Evolutionary conservation across 2,329 filamentous ascomycete genomes (phyloP).

Genomic region (Calonectria ilicicola): DNA sequence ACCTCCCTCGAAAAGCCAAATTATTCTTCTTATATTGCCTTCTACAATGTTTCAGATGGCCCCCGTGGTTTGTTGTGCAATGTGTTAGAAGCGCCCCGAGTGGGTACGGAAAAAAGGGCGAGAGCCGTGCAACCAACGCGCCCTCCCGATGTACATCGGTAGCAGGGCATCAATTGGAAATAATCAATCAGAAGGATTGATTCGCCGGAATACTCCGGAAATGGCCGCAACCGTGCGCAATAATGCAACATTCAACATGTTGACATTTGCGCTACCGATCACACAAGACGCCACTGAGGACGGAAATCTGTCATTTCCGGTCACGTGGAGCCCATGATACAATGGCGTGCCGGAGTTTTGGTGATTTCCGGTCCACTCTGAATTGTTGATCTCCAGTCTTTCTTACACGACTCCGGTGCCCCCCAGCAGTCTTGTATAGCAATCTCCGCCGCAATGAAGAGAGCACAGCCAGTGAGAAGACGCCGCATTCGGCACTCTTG

Average conservation of each 20-base stretch:
- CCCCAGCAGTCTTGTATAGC: background rate
- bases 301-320: background rate
- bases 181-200: background rate
- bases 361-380: slow-evolving; percentile 11
- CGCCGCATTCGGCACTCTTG: slow-evolving; percentile 37
- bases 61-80: background rate
- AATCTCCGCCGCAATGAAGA: background rate
- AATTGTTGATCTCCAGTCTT: background rate
- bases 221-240: background rate
- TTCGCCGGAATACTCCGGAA: background rate
- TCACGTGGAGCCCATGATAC: background rate
- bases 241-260: background rate
- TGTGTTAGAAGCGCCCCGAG: background rate
- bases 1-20: background rate
- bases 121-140: background rate
- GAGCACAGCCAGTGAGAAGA: background rate
- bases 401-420: background rate
- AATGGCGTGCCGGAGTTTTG: background rate
- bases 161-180: background rate
- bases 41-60: background rate
- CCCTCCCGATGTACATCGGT: background rate
- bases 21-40: background rate
- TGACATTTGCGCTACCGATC: no score
- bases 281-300: background rate
- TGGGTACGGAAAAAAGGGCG: background rate